These are phyloP conservation scores for Clitopilus hobsonii DNA, from an alignment of 768 basidiomycete species.

Conservation along the genomic window DNA sequence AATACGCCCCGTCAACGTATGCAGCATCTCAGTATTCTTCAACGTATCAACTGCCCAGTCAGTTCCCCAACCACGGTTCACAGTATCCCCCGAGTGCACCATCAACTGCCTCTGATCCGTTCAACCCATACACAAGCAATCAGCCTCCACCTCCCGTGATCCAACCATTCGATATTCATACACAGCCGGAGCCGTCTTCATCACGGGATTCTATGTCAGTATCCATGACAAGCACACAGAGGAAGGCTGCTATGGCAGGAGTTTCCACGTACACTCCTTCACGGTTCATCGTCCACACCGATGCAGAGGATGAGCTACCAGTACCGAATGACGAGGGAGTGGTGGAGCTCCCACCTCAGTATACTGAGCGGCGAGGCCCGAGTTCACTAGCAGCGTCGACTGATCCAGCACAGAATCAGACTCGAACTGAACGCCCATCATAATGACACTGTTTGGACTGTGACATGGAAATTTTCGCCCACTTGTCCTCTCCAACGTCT, in stretches of 20 bases:
- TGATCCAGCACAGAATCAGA: neutral
- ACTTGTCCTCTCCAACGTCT: neutral
- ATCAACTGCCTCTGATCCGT: slow-evolving; percentile 16
- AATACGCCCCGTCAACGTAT: slow-evolving; percentile 7
- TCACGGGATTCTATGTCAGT: slow-evolving; percentile 7
- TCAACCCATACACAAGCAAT: slow-evolving; percentile 15
- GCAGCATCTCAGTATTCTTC: slow-evolving; percentile 8
- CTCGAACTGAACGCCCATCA: neutral
- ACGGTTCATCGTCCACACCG: slow-evolving; percentile 65
- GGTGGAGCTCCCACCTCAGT: slow-evolving; percentile 75
- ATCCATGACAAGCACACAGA: slow-evolving; percentile 33
- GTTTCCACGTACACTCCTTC: slow-evolving; percentile 35
- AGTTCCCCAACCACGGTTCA: slow-evolving; percentile 15
- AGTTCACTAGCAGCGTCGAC: neutral
- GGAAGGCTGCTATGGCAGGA: slow-evolving; percentile 57
- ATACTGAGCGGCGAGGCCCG: slow-evolving; percentile 45
- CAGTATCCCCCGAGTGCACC: slow-evolving; percentile 14
- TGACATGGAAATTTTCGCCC: neutral
- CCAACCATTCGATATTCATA: slow-evolving; percentile 14
- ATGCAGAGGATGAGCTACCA: slow-evolving; percentile 53
- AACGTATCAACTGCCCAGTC: slow-evolving; percentile 7
- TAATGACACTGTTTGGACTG: neutral
- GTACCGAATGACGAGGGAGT: slow-evolving; percentile 42
- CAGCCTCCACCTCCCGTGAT: slow-evolving; percentile 13
- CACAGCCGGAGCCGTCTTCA: slow-evolving; percentile 13